A percentile compares a stretch with the other conserved stretches of the same genome.
phyloP scores from a whole-genome alignment of 768 basidiomycete species.

The Melanogaster broomeanus region DNA sequence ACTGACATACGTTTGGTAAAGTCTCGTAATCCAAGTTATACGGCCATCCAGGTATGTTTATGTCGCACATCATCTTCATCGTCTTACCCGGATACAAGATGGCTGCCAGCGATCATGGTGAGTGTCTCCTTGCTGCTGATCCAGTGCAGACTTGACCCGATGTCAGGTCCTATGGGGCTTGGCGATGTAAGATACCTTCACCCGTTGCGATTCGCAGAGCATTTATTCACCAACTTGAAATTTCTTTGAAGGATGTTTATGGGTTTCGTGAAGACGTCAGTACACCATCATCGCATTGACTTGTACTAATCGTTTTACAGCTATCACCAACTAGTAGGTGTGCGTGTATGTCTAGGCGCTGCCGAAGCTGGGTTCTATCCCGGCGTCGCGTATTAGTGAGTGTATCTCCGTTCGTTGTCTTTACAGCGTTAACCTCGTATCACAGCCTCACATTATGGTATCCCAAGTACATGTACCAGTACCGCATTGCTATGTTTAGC shows the following conservation, averaged over 20 bases:
- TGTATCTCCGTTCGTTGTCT: not conserved
- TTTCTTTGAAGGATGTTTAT: constrained; percentile 55
- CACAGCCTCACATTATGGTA: constrained; percentile 68
- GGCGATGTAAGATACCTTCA: constrained; percentile 44
- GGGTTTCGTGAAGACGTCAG: constrained; percentile 67
- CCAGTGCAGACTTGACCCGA: not conserved
- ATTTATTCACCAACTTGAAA: constrained; percentile 1
- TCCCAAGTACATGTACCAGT: constrained; percentile 59
- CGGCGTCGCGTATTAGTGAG: constrained; percentile 73
- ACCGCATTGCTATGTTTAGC: constrained; percentile 64
- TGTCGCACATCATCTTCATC: constrained; percentile 32
- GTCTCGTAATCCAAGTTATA: constrained; percentile 55
- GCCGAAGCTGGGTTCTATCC: constrained; percentile 75
- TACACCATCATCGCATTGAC: not conserved
- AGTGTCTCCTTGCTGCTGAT: constrained; percentile 4
- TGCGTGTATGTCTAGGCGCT: constrained; percentile 59
- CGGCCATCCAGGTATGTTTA: constrained; percentile 46
- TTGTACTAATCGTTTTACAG: constrained; percentile 30
- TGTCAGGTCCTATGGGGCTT: constrained; percentile 64
- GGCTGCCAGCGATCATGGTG: constrained; percentile 69
- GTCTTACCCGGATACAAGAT: constrained; percentile 35
- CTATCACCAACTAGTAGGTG: constrained; percentile 61
- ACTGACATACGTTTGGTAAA: constrained; percentile 1
- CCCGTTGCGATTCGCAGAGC: too few species aligned
- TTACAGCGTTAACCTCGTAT: not conserved